phyloP scores from a whole-genome alignment of 495 filamentous ascomycete genomes.

The Neurospora sp. region DNA sequence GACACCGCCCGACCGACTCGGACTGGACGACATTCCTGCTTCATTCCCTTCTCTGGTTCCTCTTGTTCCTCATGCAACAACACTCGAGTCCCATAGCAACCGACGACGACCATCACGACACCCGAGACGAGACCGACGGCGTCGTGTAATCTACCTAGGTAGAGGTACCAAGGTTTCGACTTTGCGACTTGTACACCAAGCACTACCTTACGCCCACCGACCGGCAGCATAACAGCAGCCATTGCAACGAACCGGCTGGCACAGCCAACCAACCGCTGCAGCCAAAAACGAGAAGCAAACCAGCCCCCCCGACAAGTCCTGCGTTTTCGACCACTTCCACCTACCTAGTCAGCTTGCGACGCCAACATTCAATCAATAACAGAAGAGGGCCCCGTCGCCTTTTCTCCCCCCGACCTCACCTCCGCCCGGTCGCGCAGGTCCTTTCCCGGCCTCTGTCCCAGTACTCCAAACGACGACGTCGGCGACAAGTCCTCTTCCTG shows the following conservation, averaged over 20 bases:
- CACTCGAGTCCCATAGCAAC: background rate
- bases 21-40: background rate
- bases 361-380: background rate
- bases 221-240: background rate
- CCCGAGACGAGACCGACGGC: background rate
- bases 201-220: too few relatives aligned
- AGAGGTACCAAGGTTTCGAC: background rate
- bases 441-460: background rate
- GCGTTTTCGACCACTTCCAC: background rate
- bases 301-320: background rate
- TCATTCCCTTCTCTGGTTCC: background rate
- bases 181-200: background rate
- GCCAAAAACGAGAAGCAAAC: background rate
- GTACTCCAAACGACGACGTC: background rate
- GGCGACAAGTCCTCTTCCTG: background rate
- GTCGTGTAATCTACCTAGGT: background rate
- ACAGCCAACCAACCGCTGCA: background rate
- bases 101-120: background rate
- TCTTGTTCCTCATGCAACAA: background rate
- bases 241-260: background rate
- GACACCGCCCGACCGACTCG: background rate
- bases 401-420: background rate
- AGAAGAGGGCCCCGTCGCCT: background rate
- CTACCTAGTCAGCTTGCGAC: background rate
- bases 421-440: background rate